Conservation (phyloP, 257 asterid genomes). For the Petrea volubilis region DNA sequence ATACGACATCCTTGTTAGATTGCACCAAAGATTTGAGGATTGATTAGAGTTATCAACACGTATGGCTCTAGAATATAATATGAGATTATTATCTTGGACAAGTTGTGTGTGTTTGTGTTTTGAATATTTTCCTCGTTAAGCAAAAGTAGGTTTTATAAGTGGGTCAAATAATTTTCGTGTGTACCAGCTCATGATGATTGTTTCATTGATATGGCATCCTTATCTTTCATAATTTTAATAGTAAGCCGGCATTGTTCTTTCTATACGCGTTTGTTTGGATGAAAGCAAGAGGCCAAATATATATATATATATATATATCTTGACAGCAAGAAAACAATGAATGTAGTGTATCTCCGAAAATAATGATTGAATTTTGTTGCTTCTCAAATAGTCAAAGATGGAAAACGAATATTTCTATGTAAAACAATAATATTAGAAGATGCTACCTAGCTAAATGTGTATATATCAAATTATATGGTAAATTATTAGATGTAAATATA, state of each 20-base stretch:
- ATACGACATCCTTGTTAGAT: background rate
- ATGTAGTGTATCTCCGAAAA: background rate
- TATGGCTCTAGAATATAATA: background rate
- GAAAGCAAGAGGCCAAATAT: background rate
- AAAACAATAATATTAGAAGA: too few species aligned
- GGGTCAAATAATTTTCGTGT: conserved; percentile 3
- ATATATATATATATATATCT: too few species aligned
- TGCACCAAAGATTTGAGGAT: background rate
- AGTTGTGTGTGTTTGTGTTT: background rate
- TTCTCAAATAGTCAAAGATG: too few species aligned
- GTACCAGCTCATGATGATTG: conserved; percentile 17
- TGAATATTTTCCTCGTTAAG: background rate
- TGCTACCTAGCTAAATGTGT: too few species aligned
- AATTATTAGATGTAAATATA: too few species aligned
- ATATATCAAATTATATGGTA: too few species aligned
- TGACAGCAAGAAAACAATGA: background rate
- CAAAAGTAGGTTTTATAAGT: background rate
- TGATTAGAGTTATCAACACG: background rate
- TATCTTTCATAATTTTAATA: background rate
- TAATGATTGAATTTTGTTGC: too few species aligned
- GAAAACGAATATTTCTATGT: too few species aligned
- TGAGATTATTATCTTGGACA: background rate
- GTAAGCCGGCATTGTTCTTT: background rate
- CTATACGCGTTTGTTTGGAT: background rate
- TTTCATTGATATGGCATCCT: background rate